These are phyloP conservation scores for Rhinocladiella similis DNA, from an alignment of 2,329 filamentous ascomycete genomes.

Conservation along the genomic window DNA sequence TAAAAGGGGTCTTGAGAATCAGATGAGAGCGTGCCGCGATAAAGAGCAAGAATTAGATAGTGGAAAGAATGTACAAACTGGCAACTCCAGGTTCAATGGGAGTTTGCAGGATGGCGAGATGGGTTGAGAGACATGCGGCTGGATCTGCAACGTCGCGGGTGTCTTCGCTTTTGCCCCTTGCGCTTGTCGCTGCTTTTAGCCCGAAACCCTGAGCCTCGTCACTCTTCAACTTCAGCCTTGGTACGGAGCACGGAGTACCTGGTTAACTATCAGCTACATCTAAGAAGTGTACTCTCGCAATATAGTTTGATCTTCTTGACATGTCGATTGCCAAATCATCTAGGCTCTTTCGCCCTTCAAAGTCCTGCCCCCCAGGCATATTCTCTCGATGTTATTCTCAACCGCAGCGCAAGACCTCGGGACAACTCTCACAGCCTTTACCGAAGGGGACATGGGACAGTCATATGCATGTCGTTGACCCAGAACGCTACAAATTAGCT, in stretches of 20 bases:
- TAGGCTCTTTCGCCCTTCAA: not conserved
- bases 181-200: not conserved
- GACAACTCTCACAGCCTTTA: slow-evolving; percentile 28
- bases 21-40: too few species aligned
- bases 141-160: not conserved
- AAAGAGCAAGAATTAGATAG: too few species aligned
- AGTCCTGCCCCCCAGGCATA: not conserved
- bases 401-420: not conserved
- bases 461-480: slow-evolving; percentile 65
- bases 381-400: not conserved
- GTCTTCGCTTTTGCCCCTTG: not conserved
- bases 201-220: too few species aligned
- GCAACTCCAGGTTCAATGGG: not conserved
- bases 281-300: too few species aligned
- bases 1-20: too few species aligned
- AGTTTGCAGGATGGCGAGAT: not conserved
- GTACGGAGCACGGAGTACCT: too few species aligned
- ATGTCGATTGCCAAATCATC: not conserved
- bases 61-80: not conserved
- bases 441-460: slow-evolving; percentile 57
- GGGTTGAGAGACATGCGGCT: not conserved
- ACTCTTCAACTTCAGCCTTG: too few species aligned
- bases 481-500: slow-evolving; percentile 50
- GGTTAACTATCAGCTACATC: too few species aligned
- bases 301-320: too few species aligned